Percentiles rank a stretch among this genome's conserved stretches.
phyloP scores from a whole-genome alignment of 164 flowering plant species.

The Liriodendron chinense region DNA sequence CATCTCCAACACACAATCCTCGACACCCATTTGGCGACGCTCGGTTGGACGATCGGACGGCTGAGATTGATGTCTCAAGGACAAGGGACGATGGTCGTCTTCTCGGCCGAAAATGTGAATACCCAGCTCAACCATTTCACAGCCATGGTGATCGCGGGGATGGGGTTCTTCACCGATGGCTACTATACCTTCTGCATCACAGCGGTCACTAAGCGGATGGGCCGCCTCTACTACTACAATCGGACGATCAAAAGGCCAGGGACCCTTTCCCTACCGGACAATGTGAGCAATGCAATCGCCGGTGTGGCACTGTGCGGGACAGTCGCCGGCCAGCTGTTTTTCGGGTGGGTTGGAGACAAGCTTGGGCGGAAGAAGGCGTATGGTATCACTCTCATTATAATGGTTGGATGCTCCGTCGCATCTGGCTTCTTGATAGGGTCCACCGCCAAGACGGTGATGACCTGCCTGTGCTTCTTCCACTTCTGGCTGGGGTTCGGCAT shows the following conservation, averaged over 20 bases:
- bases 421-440: constrained; percentile 52
- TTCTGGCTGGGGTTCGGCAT: constrained; percentile 28
- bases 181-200: constrained; percentile 61
- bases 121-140: constrained; percentile 56
- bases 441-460: constrained; percentile 3
- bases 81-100: constrained; percentile 21
- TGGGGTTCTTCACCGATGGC: constrained; percentile 71
- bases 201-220: constrained; percentile 46
- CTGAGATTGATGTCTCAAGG: too few species aligned
- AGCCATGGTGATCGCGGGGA: constrained; percentile 38
- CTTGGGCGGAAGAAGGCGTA: constrained; percentile 50
- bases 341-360: constrained; percentile 58
- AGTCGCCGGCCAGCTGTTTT: constrained; percentile 45
- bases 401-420: constrained; percentile 49
- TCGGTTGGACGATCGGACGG: too few species aligned
- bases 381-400: constrained; percentile 48
- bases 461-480: constrained; percentile 31
- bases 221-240: constrained; percentile 46
- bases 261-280: constrained; percentile 41
- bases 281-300: constrained; percentile 33
- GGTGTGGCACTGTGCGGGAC: constrained; percentile 59
- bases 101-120: constrained; percentile 43
- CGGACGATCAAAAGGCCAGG: not conserved
- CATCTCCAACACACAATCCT: too few species aligned
- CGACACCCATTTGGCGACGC: too few species aligned